phyloP scores from a whole-genome alignment of 2,329 filamentous ascomycete species.

The Colletotrichum camelliae region DNA sequence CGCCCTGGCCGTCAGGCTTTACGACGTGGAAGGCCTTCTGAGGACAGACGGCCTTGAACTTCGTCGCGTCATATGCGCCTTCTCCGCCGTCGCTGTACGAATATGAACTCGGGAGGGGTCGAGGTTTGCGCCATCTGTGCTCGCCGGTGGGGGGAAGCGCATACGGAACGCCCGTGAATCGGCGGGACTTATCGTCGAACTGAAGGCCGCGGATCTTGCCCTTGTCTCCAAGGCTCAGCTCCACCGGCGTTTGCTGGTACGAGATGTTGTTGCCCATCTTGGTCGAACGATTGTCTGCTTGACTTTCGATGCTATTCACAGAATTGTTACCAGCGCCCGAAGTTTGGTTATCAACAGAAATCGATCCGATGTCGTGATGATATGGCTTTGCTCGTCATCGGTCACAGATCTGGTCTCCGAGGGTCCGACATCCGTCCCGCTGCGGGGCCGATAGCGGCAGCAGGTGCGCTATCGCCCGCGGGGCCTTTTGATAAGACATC shows the following conservation, averaged over 20 bases:
- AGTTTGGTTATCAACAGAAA: background rate
- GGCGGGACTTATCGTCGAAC: conserved; percentile 36
- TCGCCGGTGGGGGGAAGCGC: conserved; percentile 41
- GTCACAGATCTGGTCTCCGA: background rate
- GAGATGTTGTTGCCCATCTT: conserved; percentile 32
- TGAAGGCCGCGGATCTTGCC: conserved; percentile 38
- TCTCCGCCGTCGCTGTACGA: conserved; percentile 30
- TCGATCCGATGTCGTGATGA: background rate
- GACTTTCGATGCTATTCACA: background rate
- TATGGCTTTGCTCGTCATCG: background rate
- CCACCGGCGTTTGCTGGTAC: conserved; percentile 27
- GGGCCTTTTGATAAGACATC: background rate
- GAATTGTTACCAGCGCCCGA: accelerated
- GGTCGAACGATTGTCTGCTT: background rate
- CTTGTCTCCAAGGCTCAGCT: conserved; percentile 29
- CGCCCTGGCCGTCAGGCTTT: conserved; percentile 28
- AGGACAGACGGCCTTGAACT: conserved; percentile 41
- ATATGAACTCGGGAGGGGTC: conserved; percentile 32
- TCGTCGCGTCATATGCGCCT: conserved; percentile 39
- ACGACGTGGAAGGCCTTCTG: conserved; percentile 37
- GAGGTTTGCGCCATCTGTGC: conserved; percentile 42
- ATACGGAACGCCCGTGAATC: conserved; percentile 42
- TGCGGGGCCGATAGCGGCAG: background rate
- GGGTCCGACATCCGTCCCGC: background rate
- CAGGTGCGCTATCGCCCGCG: background rate